A percentile compares a stretch with the other conserved stretches of the same genome.
Evolutionary conservation across 2,329 filamentous ascomycete species (phyloP).

Genomic region (Bipolaris bicolor): DNA sequence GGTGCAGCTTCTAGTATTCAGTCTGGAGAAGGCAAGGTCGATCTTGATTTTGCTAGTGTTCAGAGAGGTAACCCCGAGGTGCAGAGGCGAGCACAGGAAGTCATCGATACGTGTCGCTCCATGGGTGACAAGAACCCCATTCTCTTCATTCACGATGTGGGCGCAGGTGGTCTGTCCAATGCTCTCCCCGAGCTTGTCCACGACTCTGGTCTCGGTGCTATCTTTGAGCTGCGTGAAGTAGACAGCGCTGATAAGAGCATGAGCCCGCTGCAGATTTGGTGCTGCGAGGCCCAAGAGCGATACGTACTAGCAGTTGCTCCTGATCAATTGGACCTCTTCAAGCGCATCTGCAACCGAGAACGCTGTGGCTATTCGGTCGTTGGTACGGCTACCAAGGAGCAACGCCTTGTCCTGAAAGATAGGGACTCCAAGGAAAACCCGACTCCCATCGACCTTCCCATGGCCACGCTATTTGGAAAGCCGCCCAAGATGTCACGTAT

Average conservation of each 20-base stretch:
- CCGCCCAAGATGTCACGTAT: conserved; percentile 79
- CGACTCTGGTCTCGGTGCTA: conserved; percentile 87
- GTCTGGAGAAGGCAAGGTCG: conserved; percentile 85
- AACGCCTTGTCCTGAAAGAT: conserved; percentile 81
- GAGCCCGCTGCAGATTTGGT: conserved; percentile 97
- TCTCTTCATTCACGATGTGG: conserved; percentile 96
- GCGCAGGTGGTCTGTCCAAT: conserved; percentile 85
- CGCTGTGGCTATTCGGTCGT: conserved; percentile 93
- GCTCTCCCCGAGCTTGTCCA: conserved; percentile 89
- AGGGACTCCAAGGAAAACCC: conserved; percentile 76
- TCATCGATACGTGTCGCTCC: conserved; percentile 91
- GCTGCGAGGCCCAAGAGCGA: conserved; percentile 94
- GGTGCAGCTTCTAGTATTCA: conserved; percentile 92
- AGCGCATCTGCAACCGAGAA: conserved; percentile 75
- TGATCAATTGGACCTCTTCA: conserved; percentile 75
- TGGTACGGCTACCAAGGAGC: conserved; percentile 74
- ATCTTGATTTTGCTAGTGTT: conserved; percentile 95
- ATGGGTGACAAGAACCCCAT: conserved; percentile 88
- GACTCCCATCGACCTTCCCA: conserved; percentile 84
- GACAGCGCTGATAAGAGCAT: conserved; percentile 89
- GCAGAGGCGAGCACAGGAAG: conserved; percentile 93
- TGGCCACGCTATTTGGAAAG: conserved; percentile 87
- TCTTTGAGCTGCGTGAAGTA: conserved; percentile 92
- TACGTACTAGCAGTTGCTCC: conserved; percentile 90
- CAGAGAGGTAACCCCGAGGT: conserved; percentile 97